phyloP scores from a whole-genome alignment of 257 asterid genomes.

The Salvia splendens region DNA sequence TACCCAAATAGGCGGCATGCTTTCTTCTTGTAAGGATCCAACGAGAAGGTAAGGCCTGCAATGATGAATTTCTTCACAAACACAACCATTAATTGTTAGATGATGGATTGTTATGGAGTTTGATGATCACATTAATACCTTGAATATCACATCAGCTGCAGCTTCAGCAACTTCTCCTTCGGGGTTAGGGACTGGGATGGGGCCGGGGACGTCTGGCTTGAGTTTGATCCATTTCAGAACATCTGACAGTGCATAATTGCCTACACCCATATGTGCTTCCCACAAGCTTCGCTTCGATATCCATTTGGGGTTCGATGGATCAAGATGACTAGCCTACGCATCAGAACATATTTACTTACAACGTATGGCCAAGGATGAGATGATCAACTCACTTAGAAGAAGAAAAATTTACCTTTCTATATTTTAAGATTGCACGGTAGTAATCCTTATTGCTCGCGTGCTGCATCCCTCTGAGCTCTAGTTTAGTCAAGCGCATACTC shows the following conservation, averaged over 20 bases:
- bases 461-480: conserved; percentile 14
- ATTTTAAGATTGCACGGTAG: conserved; percentile 33
- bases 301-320: conserved; percentile 17
- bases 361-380: too few species aligned
- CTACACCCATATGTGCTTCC: conserved; percentile 17
- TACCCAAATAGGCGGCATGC: too few species aligned
- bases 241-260: conserved; percentile 27
- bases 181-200: too few species aligned
- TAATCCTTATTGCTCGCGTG: conserved; percentile 25
- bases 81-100: too few species aligned
- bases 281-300: conserved; percentile 31
- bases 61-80: too few species aligned
- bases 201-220: conserved; percentile 13
- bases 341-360: too few species aligned
- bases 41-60: too few species aligned
- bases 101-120: too few species aligned
- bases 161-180: too few species aligned
- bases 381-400: not conserved
- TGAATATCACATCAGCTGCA: too few species aligned
- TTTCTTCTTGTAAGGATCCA: too few species aligned
- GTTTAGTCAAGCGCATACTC: not conserved
- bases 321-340: not conserved
- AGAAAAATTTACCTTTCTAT: conserved; percentile 30
- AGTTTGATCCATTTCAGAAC: conserved; percentile 35
- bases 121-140: too few species aligned